These are phyloP conservation scores for Salix purpurea DNA, from an alignment of 345 rosid genomes.

Conservation along the genomic window DNA sequence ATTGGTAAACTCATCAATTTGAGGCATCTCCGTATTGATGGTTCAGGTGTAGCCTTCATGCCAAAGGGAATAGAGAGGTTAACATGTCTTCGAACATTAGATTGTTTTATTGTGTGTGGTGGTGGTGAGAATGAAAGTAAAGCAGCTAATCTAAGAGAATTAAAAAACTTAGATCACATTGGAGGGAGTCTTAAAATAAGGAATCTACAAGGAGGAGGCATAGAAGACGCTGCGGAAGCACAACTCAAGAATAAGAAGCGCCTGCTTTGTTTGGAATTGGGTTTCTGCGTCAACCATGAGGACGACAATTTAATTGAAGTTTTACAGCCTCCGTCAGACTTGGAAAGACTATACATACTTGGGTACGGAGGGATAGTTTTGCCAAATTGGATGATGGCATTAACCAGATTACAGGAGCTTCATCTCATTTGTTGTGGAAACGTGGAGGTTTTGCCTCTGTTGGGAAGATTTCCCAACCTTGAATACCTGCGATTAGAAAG, in stretches of 20 bases:
- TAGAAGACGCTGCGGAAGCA: too few relatives aligned
- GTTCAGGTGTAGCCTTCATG: background rate
- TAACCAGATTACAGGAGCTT: background rate
- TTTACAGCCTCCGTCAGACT: too few relatives aligned
- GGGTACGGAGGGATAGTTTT: too few relatives aligned
- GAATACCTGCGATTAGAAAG: background rate
- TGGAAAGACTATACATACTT: background rate
- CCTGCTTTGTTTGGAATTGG: background rate
- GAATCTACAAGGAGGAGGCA: too few relatives aligned
- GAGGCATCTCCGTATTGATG: background rate
- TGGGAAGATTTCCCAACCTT: background rate
- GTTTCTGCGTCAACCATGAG: background rate
- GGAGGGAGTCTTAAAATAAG: rapidly evolving
- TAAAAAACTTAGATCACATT: too few relatives aligned
- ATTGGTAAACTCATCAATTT: conserved; percentile 1
- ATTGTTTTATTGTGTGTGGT: background rate
- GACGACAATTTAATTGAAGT: too few relatives aligned
- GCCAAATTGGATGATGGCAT: conserved; percentile 4
- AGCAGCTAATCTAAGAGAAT: too few relatives aligned
- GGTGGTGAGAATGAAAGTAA: too few relatives aligned
- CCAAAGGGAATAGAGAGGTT: conserved; percentile 14
- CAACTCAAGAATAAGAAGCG: too few relatives aligned
- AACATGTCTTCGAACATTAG: conserved; percentile 1
- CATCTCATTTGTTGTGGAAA: rapidly evolving
- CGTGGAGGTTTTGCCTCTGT: background rate